Base-by-base conservation (phyloP, 2,329 filamentous ascomycete species). In the Ambrosiella xylebori region DNA sequence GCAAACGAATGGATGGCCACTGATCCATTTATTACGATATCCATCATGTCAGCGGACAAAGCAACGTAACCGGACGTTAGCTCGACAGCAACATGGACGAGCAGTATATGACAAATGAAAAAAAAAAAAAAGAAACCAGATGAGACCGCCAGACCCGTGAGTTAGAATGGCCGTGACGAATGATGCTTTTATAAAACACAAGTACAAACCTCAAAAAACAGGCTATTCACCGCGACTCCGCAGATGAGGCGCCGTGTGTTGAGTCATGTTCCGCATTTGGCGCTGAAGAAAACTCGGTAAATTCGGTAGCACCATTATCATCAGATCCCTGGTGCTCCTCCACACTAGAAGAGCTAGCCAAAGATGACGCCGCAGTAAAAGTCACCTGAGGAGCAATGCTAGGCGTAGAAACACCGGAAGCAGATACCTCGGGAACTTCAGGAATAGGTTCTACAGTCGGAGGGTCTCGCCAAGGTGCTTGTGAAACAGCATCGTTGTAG, bases 401-500 rank as follows among this genome's bases (percentile, higher is more conserved):
- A 4, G 44, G 55, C 27, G 44, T 50, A 17, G 55, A 36, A n/a
- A 47, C 15, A 9, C 55, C 19, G 13, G 53, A 44, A 13, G 6
- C 13, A 15, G 15, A 12, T 27, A 39, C 27, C 11, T 52, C n/a
- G n/a, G 54, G 54, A 47, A 50, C 45, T 38, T 59, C 58, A 15
- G 47, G 53, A 27, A 59, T 59, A 1, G 58, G 39, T 8, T 59
- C 58, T 12, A 56, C 53, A 5, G 41, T 11, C 12, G 58, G 38
- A n/a, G 19, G 38, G 12, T 60, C 40, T 13, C 36, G 59, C 13
- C 57, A 49, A 11, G 59, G 51, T 15, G 76, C 76, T 63, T 79
- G 75, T 58, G 72, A 71, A 47, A 89, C 75, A 1, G 86, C 88
- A 61, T 87, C 86, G 67, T 82, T 86, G 67, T 94, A 94, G 65